phyloP scores from a whole-genome alignment of 495 filamentous ascomycete species.

The Xylona heveae region DNA sequence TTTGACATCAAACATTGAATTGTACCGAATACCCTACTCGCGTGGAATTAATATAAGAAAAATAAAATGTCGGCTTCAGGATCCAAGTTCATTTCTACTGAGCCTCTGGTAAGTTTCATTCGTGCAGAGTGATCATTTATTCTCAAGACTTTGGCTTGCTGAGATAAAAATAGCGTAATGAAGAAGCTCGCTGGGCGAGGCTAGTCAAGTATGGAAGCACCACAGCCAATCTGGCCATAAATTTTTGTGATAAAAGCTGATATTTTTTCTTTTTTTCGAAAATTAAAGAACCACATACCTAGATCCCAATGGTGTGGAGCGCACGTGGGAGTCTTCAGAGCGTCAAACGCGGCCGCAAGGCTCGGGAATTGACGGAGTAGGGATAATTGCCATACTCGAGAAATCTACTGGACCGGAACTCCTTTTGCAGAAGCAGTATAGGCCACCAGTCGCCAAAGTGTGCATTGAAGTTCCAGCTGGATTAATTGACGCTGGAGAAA shows the following conservation, averaged over 20 bases:
- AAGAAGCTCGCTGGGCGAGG: slow-evolving; percentile 56
- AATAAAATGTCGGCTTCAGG: slow-evolving; percentile 8
- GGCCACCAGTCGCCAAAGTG: slow-evolving; percentile 60
- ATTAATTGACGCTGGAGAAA: slow-evolving; percentile 64
- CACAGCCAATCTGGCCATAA: too few relatives aligned
- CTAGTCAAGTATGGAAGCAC: slow-evolving; percentile 22
- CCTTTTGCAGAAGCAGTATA: slow-evolving; percentile 71
- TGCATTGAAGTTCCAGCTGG: slow-evolving; percentile 76
- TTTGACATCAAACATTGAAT: too few relatives aligned
- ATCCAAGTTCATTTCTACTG: slow-evolving; percentile 26
- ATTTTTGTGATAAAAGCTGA: slow-evolving; percentile 5
- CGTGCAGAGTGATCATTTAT: slow-evolving; percentile 11
- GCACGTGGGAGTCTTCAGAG: slow-evolving; percentile 71
- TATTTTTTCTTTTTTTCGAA: too few relatives aligned
- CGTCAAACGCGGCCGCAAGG: slow-evolving; percentile 46
- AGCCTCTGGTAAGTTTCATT: slow-evolving; percentile 19
- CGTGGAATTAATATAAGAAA: too few relatives aligned
- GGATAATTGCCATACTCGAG: slow-evolving; percentile 71
- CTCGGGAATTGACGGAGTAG: slow-evolving; percentile 68
- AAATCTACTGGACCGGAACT: slow-evolving; percentile 51
- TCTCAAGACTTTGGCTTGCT: slow-evolving; percentile 5
- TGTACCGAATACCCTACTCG: too few relatives aligned
- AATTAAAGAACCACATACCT: slow-evolving; percentile 49
- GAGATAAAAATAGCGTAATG: slow-evolving; percentile 14
- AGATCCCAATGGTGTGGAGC: slow-evolving; percentile 43